A percentile compares a stretch with the other conserved stretches of the same genome.
phyloP scores from a whole-genome alignment of 129 eudicot species.

The Chrysanthemum lavandulifolium region DNA sequence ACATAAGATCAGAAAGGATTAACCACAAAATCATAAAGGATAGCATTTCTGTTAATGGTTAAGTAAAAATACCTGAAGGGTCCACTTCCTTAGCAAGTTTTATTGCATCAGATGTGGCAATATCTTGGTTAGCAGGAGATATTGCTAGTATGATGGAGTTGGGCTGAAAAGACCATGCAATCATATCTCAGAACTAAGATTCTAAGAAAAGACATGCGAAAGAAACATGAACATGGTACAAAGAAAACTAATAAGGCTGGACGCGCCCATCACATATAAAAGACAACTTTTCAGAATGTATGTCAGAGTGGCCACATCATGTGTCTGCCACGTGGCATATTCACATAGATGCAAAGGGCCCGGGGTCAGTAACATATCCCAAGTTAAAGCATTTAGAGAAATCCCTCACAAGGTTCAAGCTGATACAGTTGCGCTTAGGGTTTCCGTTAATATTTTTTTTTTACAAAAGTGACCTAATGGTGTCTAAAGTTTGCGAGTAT shows the following conservation, averaged over 20 bases:
- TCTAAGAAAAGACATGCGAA: slow-evolving; percentile 2
- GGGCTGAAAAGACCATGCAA: slow-evolving; percentile 42
- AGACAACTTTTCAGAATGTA: neutral
- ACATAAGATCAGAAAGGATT: neutral
- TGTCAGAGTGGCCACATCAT: no score
- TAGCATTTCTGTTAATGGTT: neutral
- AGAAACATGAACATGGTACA: neutral
- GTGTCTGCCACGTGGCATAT: no score
- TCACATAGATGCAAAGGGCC: neutral
- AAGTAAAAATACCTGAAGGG: slow-evolving; percentile 46
- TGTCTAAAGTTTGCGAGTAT: neutral
- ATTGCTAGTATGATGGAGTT: slow-evolving; percentile 65
- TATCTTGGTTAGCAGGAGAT: slow-evolving; percentile 77
- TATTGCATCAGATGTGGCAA: slow-evolving; percentile 73
- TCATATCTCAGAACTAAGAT: slow-evolving; percentile 1
- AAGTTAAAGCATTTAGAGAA: neutral
- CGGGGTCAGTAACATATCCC: neutral
- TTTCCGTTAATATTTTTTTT: no score
- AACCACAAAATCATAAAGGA: neutral
- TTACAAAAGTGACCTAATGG: no score
- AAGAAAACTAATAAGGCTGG: neutral
- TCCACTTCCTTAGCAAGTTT: slow-evolving; percentile 70
- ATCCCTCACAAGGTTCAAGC: neutral
- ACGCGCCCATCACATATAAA: neutral
- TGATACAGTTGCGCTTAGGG: no score